These are phyloP conservation scores for Claviceps digitariae DNA, from an alignment of 2,329 filamentous ascomycete genomes.

Conservation along the genomic window DNA sequence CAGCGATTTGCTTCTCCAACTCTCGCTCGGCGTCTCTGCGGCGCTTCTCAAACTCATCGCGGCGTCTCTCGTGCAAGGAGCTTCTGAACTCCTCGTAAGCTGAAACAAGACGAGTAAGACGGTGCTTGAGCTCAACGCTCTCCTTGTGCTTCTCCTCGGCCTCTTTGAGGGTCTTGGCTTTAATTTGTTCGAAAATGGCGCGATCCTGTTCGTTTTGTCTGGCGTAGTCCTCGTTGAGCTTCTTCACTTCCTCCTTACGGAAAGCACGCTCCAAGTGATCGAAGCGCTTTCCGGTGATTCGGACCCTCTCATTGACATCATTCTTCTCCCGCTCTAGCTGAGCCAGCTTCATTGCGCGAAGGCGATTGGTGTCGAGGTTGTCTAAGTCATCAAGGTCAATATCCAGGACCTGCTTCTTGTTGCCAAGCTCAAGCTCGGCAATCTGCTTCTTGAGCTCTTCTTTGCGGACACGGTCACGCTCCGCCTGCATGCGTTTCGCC, in stretches of 20 bases:
- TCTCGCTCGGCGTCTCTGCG: constrained; percentile 85
- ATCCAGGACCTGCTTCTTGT: constrained; percentile 53
- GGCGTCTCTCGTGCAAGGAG: constrained; percentile 71
- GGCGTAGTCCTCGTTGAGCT: constrained; percentile 74
- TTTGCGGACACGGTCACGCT: constrained; percentile 79
- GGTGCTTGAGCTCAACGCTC: constrained; percentile 85
- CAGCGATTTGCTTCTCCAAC: constrained; percentile 79
- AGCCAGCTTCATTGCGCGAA: constrained; percentile 87
- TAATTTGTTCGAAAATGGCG: constrained; percentile 67
- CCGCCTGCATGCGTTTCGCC: constrained; percentile 69
- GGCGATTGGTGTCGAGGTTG: constrained; percentile 74
- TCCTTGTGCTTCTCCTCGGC: constrained; percentile 82
- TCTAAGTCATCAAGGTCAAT: constrained; percentile 74
- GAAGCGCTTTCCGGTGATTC: constrained; percentile 86
- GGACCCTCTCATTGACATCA: constrained; percentile 79
- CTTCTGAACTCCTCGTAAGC: constrained; percentile 73
- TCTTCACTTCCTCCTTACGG: constrained; percentile 90
- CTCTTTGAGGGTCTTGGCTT: constrained; percentile 64
- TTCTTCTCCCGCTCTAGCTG: constrained; percentile 98
- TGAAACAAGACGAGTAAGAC: constrained; percentile 73
- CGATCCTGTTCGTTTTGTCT: constrained; percentile 66
- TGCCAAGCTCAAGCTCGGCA: constrained; percentile 71
- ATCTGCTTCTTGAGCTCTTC: constrained; percentile 90
- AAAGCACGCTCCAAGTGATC: constrained; percentile 96
- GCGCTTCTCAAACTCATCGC: constrained; percentile 91